Conservation (phyloP, 768 basidiomycete genomes). For the Kwoniella bestiolae region DNA sequence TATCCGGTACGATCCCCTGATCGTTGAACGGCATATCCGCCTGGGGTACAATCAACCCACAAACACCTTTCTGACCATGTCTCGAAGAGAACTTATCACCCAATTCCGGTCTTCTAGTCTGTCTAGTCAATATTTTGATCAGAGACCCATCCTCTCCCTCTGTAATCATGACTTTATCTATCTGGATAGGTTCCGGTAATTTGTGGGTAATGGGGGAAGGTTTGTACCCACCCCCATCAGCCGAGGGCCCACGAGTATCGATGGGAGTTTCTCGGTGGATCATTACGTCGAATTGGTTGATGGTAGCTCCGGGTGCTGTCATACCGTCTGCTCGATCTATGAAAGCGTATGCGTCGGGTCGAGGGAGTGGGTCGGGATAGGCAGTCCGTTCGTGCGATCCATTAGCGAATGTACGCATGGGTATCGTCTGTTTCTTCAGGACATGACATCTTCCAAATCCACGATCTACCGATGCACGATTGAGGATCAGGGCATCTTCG, state of each 20-base stretch:
- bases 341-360: slow-evolving; percentile 84
- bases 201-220: slow-evolving; percentile 93
- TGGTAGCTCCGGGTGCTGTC: slow-evolving; percentile 90
- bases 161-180: slow-evolving; percentile 97
- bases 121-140: slow-evolving; percentile 95
- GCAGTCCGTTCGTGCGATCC: slow-evolving; percentile 96
- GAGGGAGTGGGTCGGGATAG: slow-evolving; percentile 81
- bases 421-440: slow-evolving; percentile 88
- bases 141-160: slow-evolving; percentile 96
- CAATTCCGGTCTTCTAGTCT: slow-evolving; percentile 92
- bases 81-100: slow-evolving; percentile 98
- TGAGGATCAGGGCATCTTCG: slow-evolving; percentile 95
- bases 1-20: slow-evolving; percentile 92
- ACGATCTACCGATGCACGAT: slow-evolving; percentile 93
- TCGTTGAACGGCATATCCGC: slow-evolving; percentile 99
- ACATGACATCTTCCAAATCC: slow-evolving; percentile 99
- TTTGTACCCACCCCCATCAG: slow-evolving; percentile 67
- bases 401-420: slow-evolving; percentile 94
- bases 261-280: slow-evolving; percentile 94
- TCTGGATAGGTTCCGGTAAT: slow-evolving; percentile 86
- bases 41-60: slow-evolving; percentile 97
- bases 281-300: slow-evolving; percentile 90
- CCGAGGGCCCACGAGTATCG: slow-evolving; percentile 63
- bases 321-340: slow-evolving; percentile 84
- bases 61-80: slow-evolving; percentile 99